Evolutionary conservation across 495 filamentous ascomycete genomes (phyloP), one percentile per base, ranked within the genome.

Genomic region (Articulospora tetracladia): DNA sequence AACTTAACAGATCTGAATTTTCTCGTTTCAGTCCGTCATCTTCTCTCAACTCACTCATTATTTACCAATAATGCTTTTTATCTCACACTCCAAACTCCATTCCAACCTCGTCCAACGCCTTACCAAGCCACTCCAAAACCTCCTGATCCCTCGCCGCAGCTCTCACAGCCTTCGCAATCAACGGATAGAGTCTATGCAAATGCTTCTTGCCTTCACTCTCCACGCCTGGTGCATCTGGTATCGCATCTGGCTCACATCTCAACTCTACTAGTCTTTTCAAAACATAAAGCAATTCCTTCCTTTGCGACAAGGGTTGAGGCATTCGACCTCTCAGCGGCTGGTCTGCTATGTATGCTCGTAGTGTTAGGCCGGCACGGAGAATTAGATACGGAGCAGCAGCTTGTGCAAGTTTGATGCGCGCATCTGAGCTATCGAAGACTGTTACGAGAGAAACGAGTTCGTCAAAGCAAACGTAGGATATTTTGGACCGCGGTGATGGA

Each of bases 321-420:
- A 94, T 93, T n/a, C 85, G 77, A 0, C 94, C 95, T 17, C 94
- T 80, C 12, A 98, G 77, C 17, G 94, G 94, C 66, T 97, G 94
- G 71, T 98, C 94, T 4, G 92, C 88, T 48, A 93, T 87, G 66
- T 96, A 97, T 2, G 85, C 77, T 52, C 91, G 84, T 27, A 98
- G 71, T 1, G 91, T 85, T 8, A 96, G 76, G 1, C 89, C 91
- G 24, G 84, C 85, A 4, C 94, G 86, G 3, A 96, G 78, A 51
- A 98, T 90, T 0, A 98, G 77, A 63, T 91, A 94, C 0, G 93
- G 92, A 2, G 90, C 87, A 1, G 88, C 84, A 0, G 88, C 88
- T 65, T 85, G 81, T 0, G 93, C 89, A 23, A 98, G 83, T 8
- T 83, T 68, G 36, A 68, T 58, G 6, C 69, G 67, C 3, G 70